Conservation (phyloP, 106 monocot species). For the Allium sativum region DNA sequence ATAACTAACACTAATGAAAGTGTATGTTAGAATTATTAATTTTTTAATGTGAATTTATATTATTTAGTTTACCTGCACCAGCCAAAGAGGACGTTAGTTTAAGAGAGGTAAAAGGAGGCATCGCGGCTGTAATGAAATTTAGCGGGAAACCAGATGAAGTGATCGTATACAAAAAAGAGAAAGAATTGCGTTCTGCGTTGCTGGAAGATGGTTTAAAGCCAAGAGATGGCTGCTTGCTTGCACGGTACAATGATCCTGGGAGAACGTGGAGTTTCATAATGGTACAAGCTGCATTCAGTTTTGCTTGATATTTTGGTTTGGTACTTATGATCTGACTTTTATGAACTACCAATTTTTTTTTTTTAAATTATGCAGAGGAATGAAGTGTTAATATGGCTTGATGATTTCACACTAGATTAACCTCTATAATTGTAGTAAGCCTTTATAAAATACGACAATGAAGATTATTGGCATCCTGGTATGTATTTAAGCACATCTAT, state of each 20-base stretch:
- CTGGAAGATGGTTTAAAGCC: conserved; percentile 55
- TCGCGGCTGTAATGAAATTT: conserved; percentile 63
- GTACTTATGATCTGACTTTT: background rate
- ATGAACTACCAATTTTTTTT: background rate
- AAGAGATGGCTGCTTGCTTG: conserved; percentile 63
- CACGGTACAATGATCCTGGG: conserved; percentile 90
- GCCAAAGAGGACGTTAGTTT: conserved; percentile 37
- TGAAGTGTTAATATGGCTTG: background rate
- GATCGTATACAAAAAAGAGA: conserved; percentile 38
- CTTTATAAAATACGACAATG: no score
- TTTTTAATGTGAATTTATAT: background rate
- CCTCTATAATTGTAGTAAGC: background rate
- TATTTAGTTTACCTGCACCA: conserved; percentile 59
- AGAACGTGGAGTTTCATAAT: conserved; percentile 75
- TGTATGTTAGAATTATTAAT: background rate
- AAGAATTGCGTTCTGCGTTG: conserved; percentile 35
- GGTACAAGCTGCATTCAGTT: conserved; percentile 23
- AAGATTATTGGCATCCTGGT: no score
- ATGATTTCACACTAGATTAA: background rate
- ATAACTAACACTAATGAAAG: background rate
- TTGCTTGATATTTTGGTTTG: no score
- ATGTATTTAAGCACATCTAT: no score
- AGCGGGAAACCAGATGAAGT: conserved; percentile 71
- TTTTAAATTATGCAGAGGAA: background rate
- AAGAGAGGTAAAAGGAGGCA: conserved; percentile 49